phyloP scores from a whole-genome alignment of 2,329 filamentous ascomycete species.

The Microdochium nivale region DNA sequence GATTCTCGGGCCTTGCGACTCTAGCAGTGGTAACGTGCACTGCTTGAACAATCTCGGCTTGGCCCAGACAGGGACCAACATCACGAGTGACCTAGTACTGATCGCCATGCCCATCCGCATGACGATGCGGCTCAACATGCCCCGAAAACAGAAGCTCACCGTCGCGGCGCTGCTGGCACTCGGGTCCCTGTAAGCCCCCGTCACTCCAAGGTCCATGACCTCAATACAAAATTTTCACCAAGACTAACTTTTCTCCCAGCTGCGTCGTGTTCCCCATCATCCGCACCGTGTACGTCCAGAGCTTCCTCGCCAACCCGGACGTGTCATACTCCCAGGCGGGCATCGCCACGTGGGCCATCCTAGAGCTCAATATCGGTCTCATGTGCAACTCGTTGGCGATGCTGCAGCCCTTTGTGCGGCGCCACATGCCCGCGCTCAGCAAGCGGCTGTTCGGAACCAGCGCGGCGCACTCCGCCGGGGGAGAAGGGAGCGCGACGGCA shows the following conservation, averaged over 20 bases:
- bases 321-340: background rate
- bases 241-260: background rate
- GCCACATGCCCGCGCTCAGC: background rate
- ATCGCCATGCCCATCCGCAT: slow-evolving; percentile 32
- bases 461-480: background rate
- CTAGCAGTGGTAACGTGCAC: slow-evolving; percentile 7
- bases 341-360: background rate
- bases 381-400: background rate
- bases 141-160: slow-evolving; percentile 31
- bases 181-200: slow-evolving; percentile 27
- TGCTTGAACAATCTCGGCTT: slow-evolving; percentile 35
- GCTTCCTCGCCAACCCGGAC: background rate
- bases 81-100: slow-evolving; percentile 32
- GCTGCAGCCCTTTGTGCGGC: background rate
- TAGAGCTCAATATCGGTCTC: background rate
- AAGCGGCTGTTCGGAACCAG: background rate
- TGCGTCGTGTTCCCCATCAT: background rate
- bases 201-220: background rate
- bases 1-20: slow-evolving; percentile 8
- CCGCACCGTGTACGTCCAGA: background rate
- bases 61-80: slow-evolving; percentile 34
- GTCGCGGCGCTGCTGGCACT: slow-evolving; percentile 31
- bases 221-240: no score
- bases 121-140: slow-evolving; percentile 29
- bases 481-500: background rate